A percentile compares a stretch with the other conserved stretches of the same genome.
phyloP scores from a whole-genome alignment of 345 rosid genomes.

The Aethionema arabicum region DNA sequence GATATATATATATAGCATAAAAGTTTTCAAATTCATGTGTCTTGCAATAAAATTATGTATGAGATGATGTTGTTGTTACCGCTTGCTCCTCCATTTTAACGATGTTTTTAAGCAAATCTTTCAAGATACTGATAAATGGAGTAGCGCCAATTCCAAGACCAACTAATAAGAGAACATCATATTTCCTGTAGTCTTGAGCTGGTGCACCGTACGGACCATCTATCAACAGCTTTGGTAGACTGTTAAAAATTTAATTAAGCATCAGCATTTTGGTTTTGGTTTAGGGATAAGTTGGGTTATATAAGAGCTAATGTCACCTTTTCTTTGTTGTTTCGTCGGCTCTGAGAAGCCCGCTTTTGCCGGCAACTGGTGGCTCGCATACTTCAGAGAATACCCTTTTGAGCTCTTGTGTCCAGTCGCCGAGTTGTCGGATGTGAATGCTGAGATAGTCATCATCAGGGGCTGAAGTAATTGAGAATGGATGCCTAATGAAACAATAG shows the following conservation, averaged over 20 bases:
- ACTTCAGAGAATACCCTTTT: constrained; percentile 77
- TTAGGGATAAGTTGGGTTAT: neutral
- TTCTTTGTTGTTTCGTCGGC: constrained; percentile 92
- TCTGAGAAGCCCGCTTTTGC: constrained; percentile 96
- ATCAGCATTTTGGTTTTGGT: constrained; percentile 5
- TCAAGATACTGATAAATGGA: constrained; percentile 94
- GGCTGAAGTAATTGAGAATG: constrained; percentile 97
- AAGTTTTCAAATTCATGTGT: neutral
- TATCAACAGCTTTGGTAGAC: constrained; percentile 90
- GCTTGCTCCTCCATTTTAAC: constrained; percentile 90
- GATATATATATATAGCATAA: neutral
- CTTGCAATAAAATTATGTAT: neutral
- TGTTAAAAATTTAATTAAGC: constrained; percentile 35
- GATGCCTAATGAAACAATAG: constrained; percentile 67
- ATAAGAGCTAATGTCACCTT: constrained; percentile 39
- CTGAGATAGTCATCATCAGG: constrained; percentile 93
- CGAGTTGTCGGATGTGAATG: constrained; percentile 90
- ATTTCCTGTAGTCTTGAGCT: constrained; percentile 86
- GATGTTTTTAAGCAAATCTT: constrained; percentile 86
- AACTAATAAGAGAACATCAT: constrained; percentile 85
- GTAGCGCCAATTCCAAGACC: constrained; percentile 99
- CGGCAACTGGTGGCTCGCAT: constrained; percentile 78
- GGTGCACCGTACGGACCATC: constrained; percentile 99
- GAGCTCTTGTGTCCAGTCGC: constrained; percentile 99
- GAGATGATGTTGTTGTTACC: constrained; percentile 40